Conservation (phyloP, 257 asterid genomes). For the Solanum stenotomum region DNA sequence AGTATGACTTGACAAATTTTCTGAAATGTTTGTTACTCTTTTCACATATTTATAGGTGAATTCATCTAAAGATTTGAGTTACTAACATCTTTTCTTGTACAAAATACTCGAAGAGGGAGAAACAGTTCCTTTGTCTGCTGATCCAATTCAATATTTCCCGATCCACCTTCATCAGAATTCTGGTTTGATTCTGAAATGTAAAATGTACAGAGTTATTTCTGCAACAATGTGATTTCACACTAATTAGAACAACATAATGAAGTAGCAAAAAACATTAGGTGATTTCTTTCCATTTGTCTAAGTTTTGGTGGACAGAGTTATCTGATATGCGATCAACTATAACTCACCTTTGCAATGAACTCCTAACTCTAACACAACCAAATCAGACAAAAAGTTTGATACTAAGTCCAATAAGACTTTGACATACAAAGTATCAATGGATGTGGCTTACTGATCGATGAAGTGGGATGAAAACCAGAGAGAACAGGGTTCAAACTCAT, state of each 20-base stretch:
- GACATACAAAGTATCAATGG: background rate
- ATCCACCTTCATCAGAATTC: conserved; percentile 25
- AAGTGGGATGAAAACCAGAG: background rate
- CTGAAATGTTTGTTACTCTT: background rate
- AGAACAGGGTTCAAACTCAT: background rate
- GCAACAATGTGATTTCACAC: background rate
- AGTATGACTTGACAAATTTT: background rate
- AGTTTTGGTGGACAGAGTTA: no score
- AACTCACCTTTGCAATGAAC: background rate
- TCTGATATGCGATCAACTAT: no score
- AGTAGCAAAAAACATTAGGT: background rate
- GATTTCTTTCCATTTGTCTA: background rate
- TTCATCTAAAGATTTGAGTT: background rate
- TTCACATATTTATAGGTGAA: background rate
- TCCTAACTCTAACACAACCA: background rate
- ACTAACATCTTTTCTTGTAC: conserved; percentile 64
- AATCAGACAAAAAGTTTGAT: background rate
- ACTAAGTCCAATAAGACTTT: background rate
- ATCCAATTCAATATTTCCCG: conserved; percentile 17
- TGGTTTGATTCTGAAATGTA: conserved; percentile 35
- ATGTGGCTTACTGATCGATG: background rate
- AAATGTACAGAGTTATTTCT: background rate
- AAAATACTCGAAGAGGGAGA: conserved; percentile 71
- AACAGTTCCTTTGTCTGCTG: conserved; percentile 45
- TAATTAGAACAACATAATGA: background rate